Conservation (phyloP, 305 asterid species). For the Lippia alba region DNA sequence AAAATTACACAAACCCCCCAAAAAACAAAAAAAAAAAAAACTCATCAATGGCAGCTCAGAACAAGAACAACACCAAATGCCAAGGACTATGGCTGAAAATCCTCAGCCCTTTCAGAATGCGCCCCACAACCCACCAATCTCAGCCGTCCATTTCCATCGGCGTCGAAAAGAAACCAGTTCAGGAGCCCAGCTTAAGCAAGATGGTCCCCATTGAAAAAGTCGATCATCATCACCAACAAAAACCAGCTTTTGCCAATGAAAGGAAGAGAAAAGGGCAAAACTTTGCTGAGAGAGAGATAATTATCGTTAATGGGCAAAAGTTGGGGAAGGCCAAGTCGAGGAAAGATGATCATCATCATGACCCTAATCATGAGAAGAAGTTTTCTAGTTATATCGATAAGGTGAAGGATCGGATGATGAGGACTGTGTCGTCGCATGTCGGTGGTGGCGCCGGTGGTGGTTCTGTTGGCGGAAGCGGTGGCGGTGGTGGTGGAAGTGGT, state of each 20-base stretch:
- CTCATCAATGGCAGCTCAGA: conserved; percentile 34
- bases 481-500: conserved; percentile 26
- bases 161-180: neutral
- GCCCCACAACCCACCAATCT: neutral
- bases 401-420: conserved; percentile 45
- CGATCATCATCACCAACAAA: neutral
- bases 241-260: neutral
- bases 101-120: conserved; percentile 34
- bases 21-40: neutral
- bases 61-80: conserved; percentile 31
- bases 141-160: neutral
- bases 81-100: conserved; percentile 39
- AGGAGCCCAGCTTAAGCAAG: conserved; percentile 17
- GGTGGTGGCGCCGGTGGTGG: conserved; percentile 15
- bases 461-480: conserved; percentile 28
- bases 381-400: conserved; percentile 45
- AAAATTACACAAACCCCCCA: too few species aligned
- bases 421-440: conserved; percentile 33
- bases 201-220: conserved; percentile 31
- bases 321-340: conserved; percentile 16
- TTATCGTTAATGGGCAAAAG: conserved; percentile 30
- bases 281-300: conserved; percentile 27
- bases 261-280: neutral
- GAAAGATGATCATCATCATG: conserved; percentile 33
- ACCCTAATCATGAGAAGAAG: conserved; percentile 32